Base-by-base conservation (phyloP, 225 moss, liverwort and hornwort species). In the Anthoceros angustus region DNA sequence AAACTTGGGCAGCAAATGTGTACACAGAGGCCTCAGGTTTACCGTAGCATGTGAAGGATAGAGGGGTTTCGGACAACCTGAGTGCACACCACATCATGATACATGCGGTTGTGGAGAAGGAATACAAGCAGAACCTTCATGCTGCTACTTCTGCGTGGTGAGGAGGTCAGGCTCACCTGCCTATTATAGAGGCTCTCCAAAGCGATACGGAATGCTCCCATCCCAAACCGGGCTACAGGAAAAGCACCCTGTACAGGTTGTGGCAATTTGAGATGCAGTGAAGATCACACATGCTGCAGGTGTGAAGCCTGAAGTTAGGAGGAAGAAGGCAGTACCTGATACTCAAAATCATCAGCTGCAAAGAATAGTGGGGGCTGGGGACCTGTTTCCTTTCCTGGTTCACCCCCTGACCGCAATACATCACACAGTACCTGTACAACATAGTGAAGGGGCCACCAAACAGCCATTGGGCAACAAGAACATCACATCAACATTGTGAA, bases 161-260 rank as follows among this genome's bases (percentile, higher is more conserved):
- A 23, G n/a, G 7, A 55, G 55, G 55, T 55, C 55, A 55, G 23
- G 55, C 55, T 55, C n/a, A 55, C 55, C 55, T 55, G 60, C 39
- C 79, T 77, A 71, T 75, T 77, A 65, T 87, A 93, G 38, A 93
- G 72, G 68, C 68, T 86, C 71, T 89, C 85, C 23, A 93, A 73
- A 9, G 74, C 73, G 40, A 87, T 70, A 70, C 93, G 82, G 61
- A 93, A 93, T 62, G 89, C 93, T 18, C 89, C 89, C 93, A 93
- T 87, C 41, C 93, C 93, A 32, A 89, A 80, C 62, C 87, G 85
- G 24, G 92, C 76, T 42, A 86, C 70, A 23, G 84, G 79, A 70
- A 87, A 93, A 64, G 78, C 72, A 11, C 80, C 77, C 63, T 84
- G 66, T 61, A 55, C 55, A 55, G 55, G 5, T 18, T 12, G 14